These are phyloP conservation scores for Pleurotus salmoneostramineus DNA, from an alignment of 768 basidiomycete genomes.

Conservation along the genomic window DNA sequence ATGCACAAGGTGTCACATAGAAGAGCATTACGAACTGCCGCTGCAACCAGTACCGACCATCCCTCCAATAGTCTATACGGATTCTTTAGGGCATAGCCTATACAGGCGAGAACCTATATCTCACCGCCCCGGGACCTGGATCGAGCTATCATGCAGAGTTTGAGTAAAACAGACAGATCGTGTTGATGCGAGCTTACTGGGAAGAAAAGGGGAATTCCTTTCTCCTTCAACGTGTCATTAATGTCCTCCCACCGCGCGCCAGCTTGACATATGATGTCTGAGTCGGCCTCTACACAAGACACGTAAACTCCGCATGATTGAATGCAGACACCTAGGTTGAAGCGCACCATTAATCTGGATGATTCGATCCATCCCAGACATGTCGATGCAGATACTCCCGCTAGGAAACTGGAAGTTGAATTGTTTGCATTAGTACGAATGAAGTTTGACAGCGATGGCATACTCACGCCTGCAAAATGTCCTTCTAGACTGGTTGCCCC, in stretches of 20 bases:
- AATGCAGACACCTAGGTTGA: not conserved
- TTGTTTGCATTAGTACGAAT: not conserved
- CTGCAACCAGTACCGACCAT: slow-evolving; percentile 88
- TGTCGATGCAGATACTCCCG: slow-evolving; percentile 78
- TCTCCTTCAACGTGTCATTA: slow-evolving; percentile 61
- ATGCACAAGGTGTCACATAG: not conserved
- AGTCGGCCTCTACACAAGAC: slow-evolving; percentile 51
- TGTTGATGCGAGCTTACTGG: slow-evolving; percentile 47
- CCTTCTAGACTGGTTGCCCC: slow-evolving; percentile 85
- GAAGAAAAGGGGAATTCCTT: slow-evolving; percentile 80
- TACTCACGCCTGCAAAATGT: slow-evolving; percentile 55
- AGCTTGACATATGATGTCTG: slow-evolving; percentile 73
- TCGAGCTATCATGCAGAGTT: slow-evolving; percentile 43
- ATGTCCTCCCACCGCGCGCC: slow-evolving; percentile 80
- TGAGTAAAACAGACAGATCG: not conserved
- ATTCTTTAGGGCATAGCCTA: slow-evolving; percentile 1
- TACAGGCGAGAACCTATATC: slow-evolving; percentile 14
- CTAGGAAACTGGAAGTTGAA: slow-evolving; percentile 29
- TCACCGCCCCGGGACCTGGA: slow-evolving; percentile 67
- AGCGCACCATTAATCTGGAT: slow-evolving; percentile 62
- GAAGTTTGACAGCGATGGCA: slow-evolving; percentile 12
- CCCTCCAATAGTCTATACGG: slow-evolving; percentile 70
- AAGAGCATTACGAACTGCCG: slow-evolving; percentile 51
- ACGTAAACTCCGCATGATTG: not conserved
- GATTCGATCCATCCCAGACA: slow-evolving; percentile 77